phyloP scores from a whole-genome alignment of 2,329 filamentous ascomycete genomes.

The Claviceps citrina region DNA sequence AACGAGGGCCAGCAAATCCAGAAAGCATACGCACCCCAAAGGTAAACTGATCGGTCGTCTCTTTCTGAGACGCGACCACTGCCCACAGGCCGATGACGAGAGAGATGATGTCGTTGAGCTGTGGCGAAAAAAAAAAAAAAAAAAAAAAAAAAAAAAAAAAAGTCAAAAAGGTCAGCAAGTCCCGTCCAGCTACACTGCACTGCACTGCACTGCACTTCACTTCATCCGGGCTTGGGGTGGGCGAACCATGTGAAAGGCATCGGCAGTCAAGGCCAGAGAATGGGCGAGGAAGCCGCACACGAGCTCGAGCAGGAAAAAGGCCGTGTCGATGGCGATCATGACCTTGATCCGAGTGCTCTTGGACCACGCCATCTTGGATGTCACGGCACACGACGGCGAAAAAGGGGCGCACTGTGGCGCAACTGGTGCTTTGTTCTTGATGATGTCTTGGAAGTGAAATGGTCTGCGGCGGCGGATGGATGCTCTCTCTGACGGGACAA shows the following conservation, averaged over 20 bases:
- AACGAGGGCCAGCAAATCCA: background rate
- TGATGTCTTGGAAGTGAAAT: too few relatives aligned
- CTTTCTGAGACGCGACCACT: slow-evolving; percentile 72
- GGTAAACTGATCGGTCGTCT: slow-evolving; percentile 80
- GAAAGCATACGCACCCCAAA: slow-evolving; percentile 77
- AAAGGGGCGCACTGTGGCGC: background rate
- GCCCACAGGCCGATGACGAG: slow-evolving; percentile 88
- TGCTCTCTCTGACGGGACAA: too few relatives aligned
- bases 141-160: too few relatives aligned
- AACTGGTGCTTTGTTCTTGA: background rate
- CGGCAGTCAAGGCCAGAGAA: slow-evolving; percentile 84
- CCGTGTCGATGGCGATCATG: slow-evolving; percentile 76
- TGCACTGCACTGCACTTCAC: too few relatives aligned
- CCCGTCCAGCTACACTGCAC: too few relatives aligned
- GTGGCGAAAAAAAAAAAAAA: background rate
- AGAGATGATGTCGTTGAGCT: slow-evolving; percentile 96
- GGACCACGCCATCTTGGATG: slow-evolving; percentile 59
- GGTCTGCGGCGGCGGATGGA: too few relatives aligned
- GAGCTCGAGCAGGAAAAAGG: slow-evolving; percentile 84
- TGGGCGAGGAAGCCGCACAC: slow-evolving; percentile 73
- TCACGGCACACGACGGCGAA: background rate
- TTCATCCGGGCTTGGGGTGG: too few relatives aligned
- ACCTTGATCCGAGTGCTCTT: slow-evolving; percentile 86
- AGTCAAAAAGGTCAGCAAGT: too few relatives aligned
- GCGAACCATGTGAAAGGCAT: slow-evolving; percentile 94